Evolutionary conservation across 768 basidiomycete species (phyloP).

Genomic region (Mycena floridula): DNA sequence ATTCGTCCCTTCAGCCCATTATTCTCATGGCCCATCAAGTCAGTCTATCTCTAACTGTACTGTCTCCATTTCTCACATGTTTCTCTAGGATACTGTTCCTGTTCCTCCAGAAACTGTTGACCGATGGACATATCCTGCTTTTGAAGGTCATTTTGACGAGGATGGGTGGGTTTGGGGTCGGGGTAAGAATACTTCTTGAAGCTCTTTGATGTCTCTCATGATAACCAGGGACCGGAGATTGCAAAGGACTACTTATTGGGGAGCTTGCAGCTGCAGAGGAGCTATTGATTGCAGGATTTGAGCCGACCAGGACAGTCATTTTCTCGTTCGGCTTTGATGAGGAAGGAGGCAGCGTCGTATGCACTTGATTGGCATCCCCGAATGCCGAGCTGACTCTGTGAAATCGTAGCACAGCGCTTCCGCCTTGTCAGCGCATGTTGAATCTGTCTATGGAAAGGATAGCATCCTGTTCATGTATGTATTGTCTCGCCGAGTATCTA

Average conservation of each 20-base stretch:
- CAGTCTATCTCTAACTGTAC: conserved; percentile 3
- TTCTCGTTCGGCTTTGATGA: conserved; percentile 45
- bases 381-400: no score
- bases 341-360: conserved; percentile 33
- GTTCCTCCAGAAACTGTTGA: conserved; percentile 37
- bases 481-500: no score
- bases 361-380: conserved; percentile 12
- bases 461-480: conserved; percentile 54
- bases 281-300: conserved; percentile 10
- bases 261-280: conserved; percentile 8
- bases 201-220: not conserved
- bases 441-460: conserved; percentile 45
- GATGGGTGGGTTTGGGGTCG: conserved; percentile 51
- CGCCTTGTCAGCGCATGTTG: conserved; percentile 27
- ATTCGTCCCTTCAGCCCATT: conserved; percentile 57
- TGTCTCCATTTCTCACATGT: not conserved
- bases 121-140: conserved; percentile 43
- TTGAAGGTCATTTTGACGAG: conserved; percentile 40
- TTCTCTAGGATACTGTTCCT: conserved; percentile 53
- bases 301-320: conserved; percentile 16
- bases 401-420: conserved; percentile 29
- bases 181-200: conserved; percentile 29
- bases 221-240: no score
- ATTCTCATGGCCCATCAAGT: conserved; percentile 53
- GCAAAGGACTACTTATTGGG: no score